Evolutionary conservation across 306 rosid species (phyloP), one percentile per base, ranked within the genome.

Genomic region (Crotalaria pallida): DNA sequence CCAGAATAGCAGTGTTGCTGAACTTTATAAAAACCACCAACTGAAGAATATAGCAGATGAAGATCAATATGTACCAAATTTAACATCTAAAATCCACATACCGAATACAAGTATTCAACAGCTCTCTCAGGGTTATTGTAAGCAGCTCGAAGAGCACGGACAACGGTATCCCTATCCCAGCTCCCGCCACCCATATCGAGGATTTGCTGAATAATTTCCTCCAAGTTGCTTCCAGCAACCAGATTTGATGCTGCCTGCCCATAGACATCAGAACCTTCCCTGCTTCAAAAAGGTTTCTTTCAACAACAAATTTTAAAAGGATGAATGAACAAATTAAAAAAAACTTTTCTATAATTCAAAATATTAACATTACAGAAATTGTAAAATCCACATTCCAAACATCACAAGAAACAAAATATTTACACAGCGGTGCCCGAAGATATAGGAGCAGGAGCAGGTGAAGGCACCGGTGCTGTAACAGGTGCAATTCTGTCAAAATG

Each of bases 111-210:
- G 82, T 90, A 92, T 75, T 92, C 98, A 75, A 92, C 85, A 50
- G 96, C 96, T 79, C 98, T 90, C 79, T 84, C 98, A 13, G 98
- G 98, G 82, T 93, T 93, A 80, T 93, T 93, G 77, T 29, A 93
- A 38, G 98, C 96, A 82, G 98, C 93, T 18, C 97, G 93, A 58
- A 93, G 91, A 65, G 98, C 97, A 41, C 92, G 90, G 27, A 85
- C 70, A 61, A 93, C 98, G 66, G 90, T 90, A 50, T 90, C 98
- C 78, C 93, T 88, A 44, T 93, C 97, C 98, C 98, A 93, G 63
- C 82, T 84, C 24, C 97, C 98, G 29, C 93, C 98, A 48, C 98
- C 98, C 85, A 93, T 82, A 41, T 85, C 96, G 72, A 93, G 85
- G 45, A 93, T 90, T 75, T 90, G 96, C 77, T 93, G 90, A 61